Base-by-base conservation (phyloP, 1,284 basidiomycete species). In the Trichosporon faecale region DNA sequence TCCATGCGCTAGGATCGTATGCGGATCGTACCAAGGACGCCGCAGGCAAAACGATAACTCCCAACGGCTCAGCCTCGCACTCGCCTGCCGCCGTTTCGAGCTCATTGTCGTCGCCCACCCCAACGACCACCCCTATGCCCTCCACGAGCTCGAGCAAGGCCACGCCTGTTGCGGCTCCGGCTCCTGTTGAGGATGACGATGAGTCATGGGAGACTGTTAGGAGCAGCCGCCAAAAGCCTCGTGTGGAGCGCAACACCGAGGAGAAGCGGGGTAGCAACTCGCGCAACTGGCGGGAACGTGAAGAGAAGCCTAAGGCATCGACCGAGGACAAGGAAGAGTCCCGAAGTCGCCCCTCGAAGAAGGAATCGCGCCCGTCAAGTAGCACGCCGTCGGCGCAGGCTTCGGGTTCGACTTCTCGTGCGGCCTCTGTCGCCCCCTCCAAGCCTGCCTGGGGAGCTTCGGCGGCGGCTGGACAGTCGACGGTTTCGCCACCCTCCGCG, bases 1-100 rank as follows among this genome's bases (percentile, higher is more conserved):
- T 82, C 75, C 77, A 80, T 65, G 79, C 80, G 12, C 77, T 82
- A 7, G 81, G 80, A 49, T 82, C 81, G 1, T 82, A 81, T 66
- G 81, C 81, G 70, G 81, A 81, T 66, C 70, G 78, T 21, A 82
- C 79, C 71, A 79, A 78, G 70, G 76, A 79, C 52, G 64, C 66
- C 23, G 44, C 46, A 2, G 61, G 55, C 46, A 33, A 29, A 6
- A 64, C 60, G 46, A 66, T 49, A 61, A 64, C 46, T 25, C 61
- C 68, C 16, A 35, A 68, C 29, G 23, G 65, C 16, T 69, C 72
- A 2, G 46, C 67, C 8, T 44, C 66, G 40, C 29, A 57, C 16
- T 64, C 68, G 3, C 64, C 21, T 27, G 61, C 66, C 0, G 57
- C 57, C 8, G 57, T 33, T 14, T 67, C 65, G 27, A 69, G 68